Percentiles rank a stretch among this genome's conserved stretches.
These are phyloP conservation scores for Leccinum subgranulosum DNA, from an alignment of 768 basidiomycete genomes.

Conservation along the genomic window DNA sequence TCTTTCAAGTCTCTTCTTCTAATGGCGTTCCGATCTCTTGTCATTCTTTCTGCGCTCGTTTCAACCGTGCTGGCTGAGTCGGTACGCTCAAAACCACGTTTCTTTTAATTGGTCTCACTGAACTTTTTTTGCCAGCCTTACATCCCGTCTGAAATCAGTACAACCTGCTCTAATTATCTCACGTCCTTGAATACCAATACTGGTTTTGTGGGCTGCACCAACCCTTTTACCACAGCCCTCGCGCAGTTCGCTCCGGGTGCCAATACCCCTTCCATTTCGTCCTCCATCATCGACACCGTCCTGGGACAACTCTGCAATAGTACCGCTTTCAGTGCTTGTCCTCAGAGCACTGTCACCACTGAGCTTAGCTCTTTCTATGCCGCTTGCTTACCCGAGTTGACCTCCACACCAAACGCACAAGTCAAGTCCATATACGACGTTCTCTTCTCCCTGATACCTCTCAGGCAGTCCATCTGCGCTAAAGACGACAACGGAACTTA, in stretches of 20 bases:
- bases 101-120: not conserved
- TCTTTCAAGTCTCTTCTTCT: constrained; percentile 28
- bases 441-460: constrained; percentile 67
- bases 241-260: constrained; percentile 47
- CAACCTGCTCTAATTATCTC: constrained; percentile 57
- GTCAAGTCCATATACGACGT: constrained; percentile 76
- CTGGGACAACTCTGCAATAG: constrained; percentile 55
- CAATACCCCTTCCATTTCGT: constrained; percentile 37
- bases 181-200: constrained; percentile 58
- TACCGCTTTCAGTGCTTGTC: constrained; percentile 47
- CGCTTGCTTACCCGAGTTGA: constrained; percentile 71
- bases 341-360: constrained; percentile 52
- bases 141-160: constrained; percentile 67
- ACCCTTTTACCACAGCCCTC: constrained; percentile 57
- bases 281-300: constrained; percentile 46
- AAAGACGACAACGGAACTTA: constrained; percentile 69
- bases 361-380: constrained; percentile 68
- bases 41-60: constrained; percentile 49
- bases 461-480: constrained; percentile 67
- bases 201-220: constrained; percentile 57
- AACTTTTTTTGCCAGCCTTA: constrained; percentile 36
- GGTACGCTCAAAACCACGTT: constrained; percentile 25
- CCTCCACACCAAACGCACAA: constrained; percentile 38
- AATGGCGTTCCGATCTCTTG: constrained; percentile 50
- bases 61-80: constrained; percentile 51